Conservation (phyloP, 176 grass and related monocot genomes). For the maize (Zea mays) region DNA sequence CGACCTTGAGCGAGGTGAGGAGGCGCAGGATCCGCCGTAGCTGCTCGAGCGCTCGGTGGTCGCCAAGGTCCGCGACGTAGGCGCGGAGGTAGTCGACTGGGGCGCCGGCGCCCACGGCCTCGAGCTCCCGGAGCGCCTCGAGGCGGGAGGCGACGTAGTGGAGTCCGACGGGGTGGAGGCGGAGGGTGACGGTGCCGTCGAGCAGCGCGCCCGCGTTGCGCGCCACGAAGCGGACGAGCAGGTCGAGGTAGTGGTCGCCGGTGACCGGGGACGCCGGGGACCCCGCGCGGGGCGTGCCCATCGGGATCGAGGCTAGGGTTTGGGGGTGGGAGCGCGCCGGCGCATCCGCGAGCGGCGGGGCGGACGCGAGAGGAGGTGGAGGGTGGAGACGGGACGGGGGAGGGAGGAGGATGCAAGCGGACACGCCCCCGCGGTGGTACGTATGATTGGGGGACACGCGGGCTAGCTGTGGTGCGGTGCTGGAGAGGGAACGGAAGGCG, state of each 20-base stretch:
- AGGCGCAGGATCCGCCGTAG: slow-evolving; percentile 81
- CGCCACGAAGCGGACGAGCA: slow-evolving; percentile 71
- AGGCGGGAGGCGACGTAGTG: slow-evolving; percentile 94
- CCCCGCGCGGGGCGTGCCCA: slow-evolving; percentile 32
- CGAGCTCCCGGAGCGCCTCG: slow-evolving; percentile 83
- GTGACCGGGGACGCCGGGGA: slow-evolving; percentile 49
- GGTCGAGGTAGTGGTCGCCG: slow-evolving; percentile 87
- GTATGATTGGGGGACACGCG: slow-evolving; percentile 51
- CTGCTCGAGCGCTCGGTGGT: slow-evolving; percentile 94
- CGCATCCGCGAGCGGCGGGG: slow-evolving; percentile 34
- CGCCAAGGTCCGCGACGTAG: slow-evolving; percentile 90
- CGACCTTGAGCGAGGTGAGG: slow-evolving; percentile 81
- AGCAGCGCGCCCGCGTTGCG: slow-evolving; percentile 65
- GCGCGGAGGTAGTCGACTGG: slow-evolving; percentile 96
- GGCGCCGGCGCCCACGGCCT: slow-evolving; percentile 82
- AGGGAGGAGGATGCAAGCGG: slow-evolving; percentile 25
- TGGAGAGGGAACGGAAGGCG: slow-evolving; percentile 34
- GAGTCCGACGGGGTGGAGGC: slow-evolving; percentile 88
- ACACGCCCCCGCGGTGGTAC: slow-evolving; percentile 36
- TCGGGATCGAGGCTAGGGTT: slow-evolving; percentile 53
- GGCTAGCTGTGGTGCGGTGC: slow-evolving; percentile 1
- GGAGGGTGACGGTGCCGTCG: slow-evolving; percentile 75
- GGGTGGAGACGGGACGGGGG: not conserved
- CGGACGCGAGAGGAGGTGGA: not conserved
- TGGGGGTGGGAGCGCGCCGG: slow-evolving; percentile 8